Base-by-base conservation (phyloP, 371 early-diverging fungal genomes). In the Mucor ambiguus region DNA sequence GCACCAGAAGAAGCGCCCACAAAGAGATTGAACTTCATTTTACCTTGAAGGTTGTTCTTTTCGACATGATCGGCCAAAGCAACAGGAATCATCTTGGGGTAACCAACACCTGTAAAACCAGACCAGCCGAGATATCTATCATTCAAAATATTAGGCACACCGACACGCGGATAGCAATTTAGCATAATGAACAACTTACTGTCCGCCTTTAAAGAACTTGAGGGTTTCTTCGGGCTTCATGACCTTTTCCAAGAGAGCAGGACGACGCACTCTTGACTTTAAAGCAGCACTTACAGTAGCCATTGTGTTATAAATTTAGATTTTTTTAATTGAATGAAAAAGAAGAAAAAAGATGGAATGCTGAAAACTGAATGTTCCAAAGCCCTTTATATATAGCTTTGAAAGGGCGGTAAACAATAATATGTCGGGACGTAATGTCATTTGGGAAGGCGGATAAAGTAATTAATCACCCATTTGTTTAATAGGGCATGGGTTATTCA, bases 21-120 rank as follows among this genome's bases (percentile, higher is more conserved):
- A 64, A 78, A 84, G 32, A 84, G 70, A 33, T 84, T 82, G 72
- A 84, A 84, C 46, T 75, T 77, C 79, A 84, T 77, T 64, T 84
- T 74, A 62, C 82, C 85, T 69, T 82, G 79, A 37, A 84, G 67
- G 41, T 79, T 76, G 56, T 84, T 82, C 59, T 76, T 72, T 74
- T 84, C 85, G 26, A 84, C 85, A 61, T 84, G 76, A 28, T 84
- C 77, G 32, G 85, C 85, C 38, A 84, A 64, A 3, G 82, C 81
- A 22, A 75, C 58, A 54, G 85, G 85, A 55, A 81, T 78, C 76
- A 82, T 72, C 56, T 84, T 84, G 33, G 85, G 85, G 59, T 84
- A 84, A 10, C 85, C 85, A 58, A 84, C 85, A 60, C 84, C 84
- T 32, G 82, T 84, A 41, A 82, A 82, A 11, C 82, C 81, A 43